Evolutionary conservation across 192 early-diverging fungal species (phyloP), one percentile per base, ranked within the genome.

Genomic region (Rhizophagus prolifer): DNA sequence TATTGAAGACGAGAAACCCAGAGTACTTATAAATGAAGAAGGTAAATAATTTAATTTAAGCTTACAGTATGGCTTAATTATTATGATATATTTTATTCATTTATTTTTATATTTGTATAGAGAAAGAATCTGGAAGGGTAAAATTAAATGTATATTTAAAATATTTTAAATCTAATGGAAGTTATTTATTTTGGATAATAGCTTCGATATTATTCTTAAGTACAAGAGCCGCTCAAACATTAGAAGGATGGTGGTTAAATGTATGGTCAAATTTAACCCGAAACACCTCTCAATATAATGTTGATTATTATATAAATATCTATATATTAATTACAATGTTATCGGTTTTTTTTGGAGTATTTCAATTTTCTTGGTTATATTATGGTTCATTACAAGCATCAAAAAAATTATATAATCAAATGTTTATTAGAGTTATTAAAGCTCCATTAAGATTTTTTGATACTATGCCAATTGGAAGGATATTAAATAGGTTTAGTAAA

Each of bases 371-470:
- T 60, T 81, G 80, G 63, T 75, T 85, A 4, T 86, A 81, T 69
- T 72, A 70, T 76, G 84, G 85, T 63, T 86, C 86, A 16, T 68
- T 94, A 7, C 60, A 66, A 14, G 93, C 92, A 16, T 91, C 90
- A 0, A 83, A 83, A 12, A 76, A 70, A 1, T 54, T 94, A 54
- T 92, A 94, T 72, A 36, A 77, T 30, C 80, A 80, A 25, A 77
- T 93, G 36, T 72, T 94, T 28, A 78, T 76, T n/a, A 72, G 83
- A 61, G 84, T 94, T 50, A 77, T 90, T 25, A 87, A 85, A 31
- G 91, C 94, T 4, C 90, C 90, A 75, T 86, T 96, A 34, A 88
- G 91, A 23, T 97, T 96, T 89, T 98, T 94, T 81, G 95, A 96
- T 77, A 90, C 90, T 23, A 95, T 92, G 13, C 96, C 96, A 21